phyloP scores from a whole-genome alignment of 805 yeast species.

The Candida suzukii region DNA sequence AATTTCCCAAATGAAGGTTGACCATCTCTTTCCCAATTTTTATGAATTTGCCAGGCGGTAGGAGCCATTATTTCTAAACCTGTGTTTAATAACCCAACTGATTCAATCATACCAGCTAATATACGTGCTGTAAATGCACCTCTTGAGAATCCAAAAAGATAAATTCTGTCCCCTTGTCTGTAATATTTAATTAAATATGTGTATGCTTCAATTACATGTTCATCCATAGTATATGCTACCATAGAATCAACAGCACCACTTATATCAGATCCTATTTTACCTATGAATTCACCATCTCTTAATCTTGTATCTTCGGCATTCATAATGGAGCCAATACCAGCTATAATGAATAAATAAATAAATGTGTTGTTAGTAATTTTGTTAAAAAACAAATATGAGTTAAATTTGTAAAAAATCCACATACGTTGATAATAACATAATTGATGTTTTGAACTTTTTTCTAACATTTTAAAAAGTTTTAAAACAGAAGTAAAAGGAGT shows the following conservation, averaged over 20 bases:
- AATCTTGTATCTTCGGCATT: slow-evolving; percentile 29
- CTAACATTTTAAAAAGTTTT: slow-evolving; percentile 44
- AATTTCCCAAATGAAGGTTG: slow-evolving; percentile 36
- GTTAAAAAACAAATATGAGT: too few species aligned
- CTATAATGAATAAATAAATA: slow-evolving; percentile 13
- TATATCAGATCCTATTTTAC: slow-evolving; percentile 6
- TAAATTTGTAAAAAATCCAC: too few species aligned
- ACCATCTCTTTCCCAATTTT: slow-evolving; percentile 53
- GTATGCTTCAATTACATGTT: slow-evolving; percentile 54
- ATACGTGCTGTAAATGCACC: slow-evolving; percentile 65
- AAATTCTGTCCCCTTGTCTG: slow-evolving; percentile 42
- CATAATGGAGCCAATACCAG: slow-evolving; percentile 56
- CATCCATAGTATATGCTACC: slow-evolving; percentile 47
- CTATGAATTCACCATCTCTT: slow-evolving; percentile 13
- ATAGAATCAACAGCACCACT: slow-evolving; percentile 31
- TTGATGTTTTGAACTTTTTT: slow-evolving; percentile 36
- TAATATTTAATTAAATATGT: slow-evolving; percentile 42
- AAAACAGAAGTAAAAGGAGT: slow-evolving; percentile 48
- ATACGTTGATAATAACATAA: slow-evolving; percentile 55
- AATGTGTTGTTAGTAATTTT: neutral
- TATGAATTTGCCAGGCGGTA: slow-evolving; percentile 59
- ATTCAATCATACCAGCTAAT: slow-evolving; percentile 56
- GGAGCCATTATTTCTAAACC: slow-evolving; percentile 51
- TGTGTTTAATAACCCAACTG: slow-evolving; percentile 49
- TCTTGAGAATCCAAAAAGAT: slow-evolving; percentile 52